Conservation (phyloP, 2,329 filamentous ascomycete species). For the Aspergillus sp. region DNA sequence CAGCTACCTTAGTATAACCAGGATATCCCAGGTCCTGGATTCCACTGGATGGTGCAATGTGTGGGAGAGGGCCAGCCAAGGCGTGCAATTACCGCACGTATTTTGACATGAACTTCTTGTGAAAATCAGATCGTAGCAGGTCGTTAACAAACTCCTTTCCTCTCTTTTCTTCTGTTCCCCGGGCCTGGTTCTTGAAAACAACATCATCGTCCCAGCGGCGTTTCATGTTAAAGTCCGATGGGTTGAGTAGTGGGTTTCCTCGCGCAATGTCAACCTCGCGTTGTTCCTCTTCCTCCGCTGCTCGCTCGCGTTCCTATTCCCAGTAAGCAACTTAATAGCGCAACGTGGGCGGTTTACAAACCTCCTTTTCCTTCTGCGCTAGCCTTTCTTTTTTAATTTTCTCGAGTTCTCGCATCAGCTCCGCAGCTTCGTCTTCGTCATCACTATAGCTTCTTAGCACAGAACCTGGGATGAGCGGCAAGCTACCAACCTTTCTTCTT, state of each 20-base stretch:
- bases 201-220: slow-evolving; percentile 94
- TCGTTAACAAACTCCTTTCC: slow-evolving; percentile 98
- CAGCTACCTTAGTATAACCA: not conserved
- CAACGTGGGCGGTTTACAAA: slow-evolving; percentile 26
- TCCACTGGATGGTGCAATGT: not conserved
- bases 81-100: slow-evolving; percentile 44
- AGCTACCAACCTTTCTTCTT: slow-evolving; percentile 56
- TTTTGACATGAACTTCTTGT: slow-evolving; percentile 88
- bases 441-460: slow-evolving; percentile 52
- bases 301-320: slow-evolving; percentile 70
- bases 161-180: slow-evolving; percentile 87
- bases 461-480: not conserved
- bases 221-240: slow-evolving; percentile 86
- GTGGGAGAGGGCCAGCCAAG: not conserved
- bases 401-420: slow-evolving; percentile 87
- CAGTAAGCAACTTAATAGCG: slow-evolving; percentile 15
- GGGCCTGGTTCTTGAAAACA: slow-evolving; percentile 97
- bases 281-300: slow-evolving; percentile 77
- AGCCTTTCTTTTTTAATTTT: slow-evolving; percentile 87
- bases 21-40: not conserved
- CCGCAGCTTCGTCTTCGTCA: slow-evolving; percentile 78
- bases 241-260: slow-evolving; percentile 88
- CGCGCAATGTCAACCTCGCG: slow-evolving; percentile 85
- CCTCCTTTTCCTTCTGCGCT: slow-evolving; percentile 75
- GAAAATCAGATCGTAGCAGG: slow-evolving; percentile 90